Conservation (phyloP, 208 protist genomes). For the Leishmania arabica region DNA sequence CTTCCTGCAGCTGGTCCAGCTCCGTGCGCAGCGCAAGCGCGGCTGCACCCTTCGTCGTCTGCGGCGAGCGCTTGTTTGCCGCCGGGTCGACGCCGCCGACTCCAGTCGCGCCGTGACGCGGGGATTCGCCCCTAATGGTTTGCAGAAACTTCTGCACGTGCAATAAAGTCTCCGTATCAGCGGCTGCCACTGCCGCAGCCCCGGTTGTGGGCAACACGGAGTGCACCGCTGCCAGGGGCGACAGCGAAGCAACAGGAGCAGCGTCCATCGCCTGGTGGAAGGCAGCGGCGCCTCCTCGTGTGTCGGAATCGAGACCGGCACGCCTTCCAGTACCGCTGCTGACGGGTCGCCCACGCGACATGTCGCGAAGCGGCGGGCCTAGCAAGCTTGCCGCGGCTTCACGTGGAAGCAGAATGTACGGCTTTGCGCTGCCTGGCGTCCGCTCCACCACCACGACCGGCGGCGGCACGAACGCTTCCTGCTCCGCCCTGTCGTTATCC, state of each 20-base stretch:
- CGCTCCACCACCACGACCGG: constrained; percentile 22
- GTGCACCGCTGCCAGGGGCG: not conserved
- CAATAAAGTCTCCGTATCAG: constrained; percentile 24
- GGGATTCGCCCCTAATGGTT: constrained; percentile 7
- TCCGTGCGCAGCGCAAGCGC: constrained; percentile 31
- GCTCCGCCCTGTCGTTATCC: not conserved
- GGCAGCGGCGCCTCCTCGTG: not conserved
- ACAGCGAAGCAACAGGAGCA: not conserved
- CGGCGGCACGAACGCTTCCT: not conserved
- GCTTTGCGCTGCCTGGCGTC: constrained; percentile 11
- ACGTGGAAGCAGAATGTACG: constrained; percentile 25
- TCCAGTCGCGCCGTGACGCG: not conserved
- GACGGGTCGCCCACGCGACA: not conserved
- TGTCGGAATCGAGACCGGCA: too few species aligned
- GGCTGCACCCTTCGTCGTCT: constrained; percentile 10
- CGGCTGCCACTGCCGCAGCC: constrained; percentile 27
- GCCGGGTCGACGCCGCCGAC: not conserved
- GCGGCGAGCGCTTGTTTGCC: not conserved
- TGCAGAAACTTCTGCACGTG: constrained; percentile 33
- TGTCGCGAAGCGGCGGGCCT: constrained; percentile 13
- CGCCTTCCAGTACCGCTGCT: not conserved
- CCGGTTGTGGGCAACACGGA: constrained; percentile 37
- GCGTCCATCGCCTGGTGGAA: not conserved
- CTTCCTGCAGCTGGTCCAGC: constrained; percentile 61
- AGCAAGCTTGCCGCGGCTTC: constrained; percentile 19